phyloP scores from a whole-genome alignment of 805 yeast genomes.

The Nakazawaea wyomingensis region DNA sequence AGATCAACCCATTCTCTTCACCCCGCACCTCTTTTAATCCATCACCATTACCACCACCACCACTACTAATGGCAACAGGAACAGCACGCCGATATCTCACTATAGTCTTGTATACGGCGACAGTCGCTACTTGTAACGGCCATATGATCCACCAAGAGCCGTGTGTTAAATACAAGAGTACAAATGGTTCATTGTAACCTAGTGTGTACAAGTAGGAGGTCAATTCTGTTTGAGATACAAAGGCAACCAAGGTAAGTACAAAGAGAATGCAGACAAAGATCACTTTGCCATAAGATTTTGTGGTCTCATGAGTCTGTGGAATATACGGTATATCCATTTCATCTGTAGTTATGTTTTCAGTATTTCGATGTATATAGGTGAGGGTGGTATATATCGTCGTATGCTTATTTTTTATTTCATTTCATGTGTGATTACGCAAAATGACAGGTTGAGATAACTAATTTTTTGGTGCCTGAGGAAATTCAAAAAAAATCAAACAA shows the following conservation, averaged over 20 bases:
- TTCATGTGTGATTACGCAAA: no score
- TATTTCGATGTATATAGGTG: no score
- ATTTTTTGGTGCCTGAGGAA: no score
- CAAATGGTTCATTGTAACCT: conserved; percentile 63
- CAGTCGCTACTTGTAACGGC: conserved; percentile 56
- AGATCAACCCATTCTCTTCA: neutral
- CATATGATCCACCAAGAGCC: conserved; percentile 71
- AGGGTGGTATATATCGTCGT: no score
- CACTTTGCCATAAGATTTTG: conserved; percentile 31
- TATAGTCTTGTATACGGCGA: conserved; percentile 42
- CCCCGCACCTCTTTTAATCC: conserved; percentile 14
- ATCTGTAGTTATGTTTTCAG: no score
- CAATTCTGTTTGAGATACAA: conserved; percentile 76
- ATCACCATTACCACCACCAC: neutral
- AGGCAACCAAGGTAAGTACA: conserved; percentile 46
- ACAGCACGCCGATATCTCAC: conserved; percentile 20
- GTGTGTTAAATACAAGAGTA: conserved; percentile 65
- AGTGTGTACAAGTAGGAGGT: conserved; percentile 62
- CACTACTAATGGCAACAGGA: no score
- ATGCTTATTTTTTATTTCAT: no score
- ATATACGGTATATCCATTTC: neutral
- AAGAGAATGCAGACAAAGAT: conserved; percentile 43
- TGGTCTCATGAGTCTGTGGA: conserved; percentile 15
- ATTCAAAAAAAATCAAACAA: no score
- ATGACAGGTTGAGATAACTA: no score